A percentile compares a stretch with the other conserved stretches of the same genome.
These are phyloP conservation scores for Lachnellula occidentalis DNA, from an alignment of 2,329 filamentous ascomycete species.

Conservation along the genomic window DNA sequence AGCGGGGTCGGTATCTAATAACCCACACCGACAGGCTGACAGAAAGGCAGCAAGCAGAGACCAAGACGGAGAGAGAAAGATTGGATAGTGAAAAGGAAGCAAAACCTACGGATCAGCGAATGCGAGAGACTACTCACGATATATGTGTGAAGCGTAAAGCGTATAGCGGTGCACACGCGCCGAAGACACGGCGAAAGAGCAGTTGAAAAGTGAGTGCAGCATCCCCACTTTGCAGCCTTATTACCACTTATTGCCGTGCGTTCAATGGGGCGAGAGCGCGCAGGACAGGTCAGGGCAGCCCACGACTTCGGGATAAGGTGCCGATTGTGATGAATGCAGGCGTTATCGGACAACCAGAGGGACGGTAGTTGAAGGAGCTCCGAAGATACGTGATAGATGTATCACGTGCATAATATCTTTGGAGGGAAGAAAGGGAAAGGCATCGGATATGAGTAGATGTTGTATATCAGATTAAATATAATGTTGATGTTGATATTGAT, in stretches of 20 bases:
- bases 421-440: not conserved
- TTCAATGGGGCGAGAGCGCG: too few relatives aligned
- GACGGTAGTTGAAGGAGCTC: not conserved
- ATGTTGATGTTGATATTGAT: not conserved
- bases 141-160: not conserved
- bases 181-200: not conserved
- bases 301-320: not conserved
- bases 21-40: not conserved
- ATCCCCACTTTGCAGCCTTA: too few relatives aligned
- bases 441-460: not conserved
- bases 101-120: conserved; percentile 1
- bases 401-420: not conserved
- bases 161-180: too few relatives aligned
- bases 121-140: not conserved
- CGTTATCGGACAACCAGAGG: not conserved
- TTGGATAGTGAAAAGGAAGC: not conserved
- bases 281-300: too few relatives aligned
- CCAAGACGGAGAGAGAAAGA: not conserved
- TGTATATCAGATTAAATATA: not conserved
- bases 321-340: too few relatives aligned
- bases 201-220: too few relatives aligned
- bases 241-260: too few relatives aligned
- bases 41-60: not conserved
- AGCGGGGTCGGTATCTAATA: not conserved
- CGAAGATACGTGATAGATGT: not conserved